A percentile compares a stretch with the other conserved stretches of the same genome.
phyloP scores from a whole-genome alignment of 2,329 filamentous ascomycete genomes.

The Arthrobotrys entomopaga region DNA sequence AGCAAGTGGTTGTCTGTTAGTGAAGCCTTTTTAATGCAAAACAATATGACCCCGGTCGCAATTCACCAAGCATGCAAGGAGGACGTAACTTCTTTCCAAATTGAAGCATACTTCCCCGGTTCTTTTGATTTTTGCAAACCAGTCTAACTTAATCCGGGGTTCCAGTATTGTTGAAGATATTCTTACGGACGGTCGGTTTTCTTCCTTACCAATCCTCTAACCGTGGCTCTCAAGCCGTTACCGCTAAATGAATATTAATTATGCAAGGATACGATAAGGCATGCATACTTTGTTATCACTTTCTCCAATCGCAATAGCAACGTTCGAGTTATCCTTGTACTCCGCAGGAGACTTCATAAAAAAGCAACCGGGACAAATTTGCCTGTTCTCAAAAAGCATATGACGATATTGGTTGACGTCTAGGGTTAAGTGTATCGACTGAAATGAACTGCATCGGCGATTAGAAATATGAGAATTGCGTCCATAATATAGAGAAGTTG shows the following conservation, averaged over 20 bases:
- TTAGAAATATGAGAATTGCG: constrained; percentile 14
- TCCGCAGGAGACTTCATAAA: constrained; percentile 46
- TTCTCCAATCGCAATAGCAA: constrained; percentile 47
- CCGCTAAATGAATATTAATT: neutral
- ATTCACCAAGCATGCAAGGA: constrained; percentile 16
- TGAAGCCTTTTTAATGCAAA: constrained; percentile 3
- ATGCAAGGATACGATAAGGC: constrained; percentile 31
- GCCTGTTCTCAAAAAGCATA: neutral
- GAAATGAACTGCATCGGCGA: constrained; percentile 18
- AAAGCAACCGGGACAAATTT: neutral
- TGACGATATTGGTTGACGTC: constrained; percentile 18
- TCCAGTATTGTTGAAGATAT: constrained; percentile 4
- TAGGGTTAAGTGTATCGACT: neutral
- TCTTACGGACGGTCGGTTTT: constrained; percentile 41
- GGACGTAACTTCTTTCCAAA: constrained; percentile 7
- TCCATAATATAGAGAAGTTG: constrained; percentile 6
- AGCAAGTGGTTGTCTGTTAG: neutral
- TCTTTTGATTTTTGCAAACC: constrained; percentile 21
- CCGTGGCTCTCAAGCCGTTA: constrained; percentile 24
- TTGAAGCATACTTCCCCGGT: constrained; percentile 3
- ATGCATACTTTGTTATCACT: constrained; percentile 40
- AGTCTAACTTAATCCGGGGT: constrained; percentile 26
- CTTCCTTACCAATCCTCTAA: constrained; percentile 12
- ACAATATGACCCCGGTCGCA: constrained; percentile 3
- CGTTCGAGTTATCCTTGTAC: constrained; percentile 20